Conservation (phyloP, 805 yeast species). For the Pichia rugopelliculosa region DNA sequence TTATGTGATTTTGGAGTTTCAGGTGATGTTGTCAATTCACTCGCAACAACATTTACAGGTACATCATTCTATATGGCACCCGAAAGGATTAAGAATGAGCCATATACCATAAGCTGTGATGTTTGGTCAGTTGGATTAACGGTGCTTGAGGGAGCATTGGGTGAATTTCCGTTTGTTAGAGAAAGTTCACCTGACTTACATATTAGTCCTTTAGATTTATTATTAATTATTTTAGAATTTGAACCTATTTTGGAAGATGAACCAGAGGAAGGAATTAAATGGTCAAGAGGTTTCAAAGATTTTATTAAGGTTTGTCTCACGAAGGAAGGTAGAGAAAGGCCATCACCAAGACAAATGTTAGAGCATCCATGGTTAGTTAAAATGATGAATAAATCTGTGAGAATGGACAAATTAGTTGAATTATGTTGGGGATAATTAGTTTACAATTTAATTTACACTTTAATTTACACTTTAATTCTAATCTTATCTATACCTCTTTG, state of each 20-base stretch:
- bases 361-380: conserved; percentile 89
- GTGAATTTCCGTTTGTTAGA: conserved; percentile 72
- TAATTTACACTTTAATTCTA: not conserved
- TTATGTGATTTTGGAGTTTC: conserved; percentile 96
- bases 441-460: not conserved
- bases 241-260: conserved; percentile 77
- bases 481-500: not conserved
- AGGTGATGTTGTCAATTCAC: conserved; percentile 91
- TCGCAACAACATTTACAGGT: conserved; percentile 95
- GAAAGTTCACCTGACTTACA: conserved; percentile 31
- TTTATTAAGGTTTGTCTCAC: conserved; percentile 75
- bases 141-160: conserved; percentile 84
- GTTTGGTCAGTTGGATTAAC: conserved; percentile 96
- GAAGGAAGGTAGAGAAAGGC: conserved; percentile 73
- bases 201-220: conserved; percentile 73
- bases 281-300: conserved; percentile 80
- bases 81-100: conserved; percentile 91
- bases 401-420: conserved; percentile 79
- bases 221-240: conserved; percentile 72
- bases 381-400: conserved; percentile 62
- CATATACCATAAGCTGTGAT: conserved; percentile 91
- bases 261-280: conserved; percentile 62
- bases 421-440: conserved; percentile 52
- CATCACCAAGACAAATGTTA: conserved; percentile 90
- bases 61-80: conserved; percentile 99